phyloP scores from a whole-genome alignment of 2,329 filamentous ascomycete species.

The Aspergillus sojae region DNA sequence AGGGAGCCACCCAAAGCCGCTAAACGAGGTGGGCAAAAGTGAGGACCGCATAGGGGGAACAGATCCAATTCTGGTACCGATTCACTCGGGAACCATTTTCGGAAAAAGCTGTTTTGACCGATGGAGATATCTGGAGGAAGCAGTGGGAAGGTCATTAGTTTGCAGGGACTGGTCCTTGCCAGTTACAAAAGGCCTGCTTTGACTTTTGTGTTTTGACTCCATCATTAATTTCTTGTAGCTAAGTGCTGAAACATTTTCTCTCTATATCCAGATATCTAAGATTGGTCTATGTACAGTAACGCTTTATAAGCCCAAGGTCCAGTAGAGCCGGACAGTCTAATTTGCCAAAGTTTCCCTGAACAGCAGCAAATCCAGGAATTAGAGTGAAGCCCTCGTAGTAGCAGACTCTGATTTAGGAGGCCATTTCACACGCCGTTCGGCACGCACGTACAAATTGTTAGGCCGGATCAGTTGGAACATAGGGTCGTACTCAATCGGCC shows the following conservation, averaged over 20 bases:
- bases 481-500: conserved; percentile 43
- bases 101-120: not conserved
- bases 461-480: conserved; percentile 33
- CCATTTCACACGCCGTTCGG: conserved; percentile 27
- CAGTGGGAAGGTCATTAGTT: not conserved
- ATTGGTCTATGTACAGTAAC: not conserved
- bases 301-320: not conserved
- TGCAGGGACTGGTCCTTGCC: not conserved
- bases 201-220: not conserved
- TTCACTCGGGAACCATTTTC: not conserved
- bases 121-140: not conserved
- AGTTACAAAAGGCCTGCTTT: not conserved
- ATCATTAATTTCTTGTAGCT: not conserved
- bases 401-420: conserved; percentile 21
- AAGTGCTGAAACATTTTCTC: not conserved
- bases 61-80: not conserved
- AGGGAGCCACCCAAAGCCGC: too few relatives aligned
- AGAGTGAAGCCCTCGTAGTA: not conserved
- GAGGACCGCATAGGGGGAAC: not conserved
- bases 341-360: not conserved
- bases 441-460: conserved; percentile 27
- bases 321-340: not conserved
- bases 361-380: not conserved
- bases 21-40: not conserved
- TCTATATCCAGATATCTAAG: not conserved